Evolutionary conservation across 2,329 filamentous ascomycete genomes (phyloP), one percentile per base, ranked within the genome.

Genomic region (Arachnomyces sp.): DNA sequence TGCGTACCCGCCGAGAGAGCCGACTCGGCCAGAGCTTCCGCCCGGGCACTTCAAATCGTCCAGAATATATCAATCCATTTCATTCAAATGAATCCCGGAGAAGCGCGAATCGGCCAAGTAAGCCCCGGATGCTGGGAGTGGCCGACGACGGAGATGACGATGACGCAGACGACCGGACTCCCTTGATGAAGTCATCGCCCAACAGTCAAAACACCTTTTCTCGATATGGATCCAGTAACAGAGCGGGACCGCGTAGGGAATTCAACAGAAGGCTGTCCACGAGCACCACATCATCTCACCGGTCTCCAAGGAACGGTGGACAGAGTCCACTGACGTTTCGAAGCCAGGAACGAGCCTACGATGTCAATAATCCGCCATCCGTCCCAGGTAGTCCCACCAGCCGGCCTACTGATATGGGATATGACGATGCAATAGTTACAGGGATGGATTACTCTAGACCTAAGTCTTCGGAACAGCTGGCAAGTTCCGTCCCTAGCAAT

Each of bases 321-420:
- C 21, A 25, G 21, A 25, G 21, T 25, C 21, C 21, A 25, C 21
- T 5, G 21, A 25, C 21, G 9, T 25, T 25, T 9, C 21, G 21
- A 9, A 25, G 21, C 21, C 21, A 25, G 9, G 21, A 58, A 31
- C 56, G 55, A 7, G 69, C 72, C 34, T 78, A 78, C 60, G 73
- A 81, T 65, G 71, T 82, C 47, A 82, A 82, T 56, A 81, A 82
- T 45, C 78, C 78, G 8, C 78, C 78, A 0, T 82, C 78, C 0
- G 68, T 79, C 16, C 78, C 78, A 2, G 68, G 67, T 2, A 78
- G 76, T 37, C 78, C 78, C 0, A 70, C 69, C 34, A 48, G 75
- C 28, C 72, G 74, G 4, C 61, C 70, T 5, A 25, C 21, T 2
- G 68, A 73, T 3, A 65, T 72, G 50, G 66, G 64, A 6, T 72